A percentile compares a stretch with the other conserved stretches of the same genome.
These are phyloP conservation scores for Tricholoma sp. DNA, from an alignment of 768 basidiomycete species.

Conservation along the genomic window DNA sequence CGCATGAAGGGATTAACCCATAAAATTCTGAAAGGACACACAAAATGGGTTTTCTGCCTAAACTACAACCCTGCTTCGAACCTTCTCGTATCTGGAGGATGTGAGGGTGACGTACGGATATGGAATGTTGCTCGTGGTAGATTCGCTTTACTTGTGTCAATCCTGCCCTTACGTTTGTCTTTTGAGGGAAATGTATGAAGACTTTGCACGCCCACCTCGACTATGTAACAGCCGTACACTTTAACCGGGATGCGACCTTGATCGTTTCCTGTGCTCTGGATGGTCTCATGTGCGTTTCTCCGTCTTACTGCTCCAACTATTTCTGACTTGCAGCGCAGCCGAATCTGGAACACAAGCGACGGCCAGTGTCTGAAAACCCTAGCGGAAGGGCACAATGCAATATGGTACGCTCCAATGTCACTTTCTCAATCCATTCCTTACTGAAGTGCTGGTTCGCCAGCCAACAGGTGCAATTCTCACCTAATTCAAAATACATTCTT, in stretches of 20 bases:
- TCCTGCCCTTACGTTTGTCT: not conserved
- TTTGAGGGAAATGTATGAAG: slow-evolving; percentile 76
- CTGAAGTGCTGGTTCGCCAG: slow-evolving; percentile 30
- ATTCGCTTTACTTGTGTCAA: slow-evolving; percentile 7
- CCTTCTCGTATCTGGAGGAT: slow-evolving; percentile 86
- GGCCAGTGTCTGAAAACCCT: slow-evolving; percentile 97
- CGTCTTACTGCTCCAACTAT: not conserved
- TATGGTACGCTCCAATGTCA: slow-evolving; percentile 49
- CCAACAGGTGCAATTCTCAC: slow-evolving; percentile 91
- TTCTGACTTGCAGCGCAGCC: slow-evolving; percentile 41
- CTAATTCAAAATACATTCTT: slow-evolving; percentile 92
- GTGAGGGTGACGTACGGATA: slow-evolving; percentile 88
- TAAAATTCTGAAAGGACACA: slow-evolving; percentile 74
- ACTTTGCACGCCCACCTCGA: slow-evolving; percentile 91
- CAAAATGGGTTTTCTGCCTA: slow-evolving; percentile 86
- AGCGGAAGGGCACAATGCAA: slow-evolving; percentile 81
- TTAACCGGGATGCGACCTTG: slow-evolving; percentile 87
- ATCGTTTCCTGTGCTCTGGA: slow-evolving; percentile 91
- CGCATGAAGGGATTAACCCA: slow-evolving; percentile 56
- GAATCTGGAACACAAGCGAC: slow-evolving; percentile 90
- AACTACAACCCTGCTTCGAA: slow-evolving; percentile 89
- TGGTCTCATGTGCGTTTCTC: slow-evolving; percentile 76
- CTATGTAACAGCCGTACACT: slow-evolving; percentile 92
- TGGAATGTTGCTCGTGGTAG: slow-evolving; percentile 86
- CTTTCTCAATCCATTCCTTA: not conserved